Percentiles rank a stretch among this genome's conserved stretches.
These are phyloP conservation scores for Stachybotrys elegans DNA, from an alignment of 2,329 filamentous ascomycete genomes.

Conservation along the genomic window DNA sequence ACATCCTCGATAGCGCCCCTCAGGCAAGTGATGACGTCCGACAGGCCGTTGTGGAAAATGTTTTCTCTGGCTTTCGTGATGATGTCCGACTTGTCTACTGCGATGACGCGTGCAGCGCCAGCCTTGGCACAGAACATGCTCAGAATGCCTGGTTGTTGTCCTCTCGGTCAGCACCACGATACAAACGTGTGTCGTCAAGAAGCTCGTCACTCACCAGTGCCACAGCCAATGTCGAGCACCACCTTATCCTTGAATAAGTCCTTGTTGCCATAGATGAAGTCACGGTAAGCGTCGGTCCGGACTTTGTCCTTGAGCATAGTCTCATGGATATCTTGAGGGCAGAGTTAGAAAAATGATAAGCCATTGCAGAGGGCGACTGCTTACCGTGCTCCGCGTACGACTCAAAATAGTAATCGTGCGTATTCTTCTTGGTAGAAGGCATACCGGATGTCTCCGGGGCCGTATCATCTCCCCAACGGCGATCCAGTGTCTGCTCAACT, in stretches of 20 bases:
- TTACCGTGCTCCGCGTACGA: slow-evolving; percentile 57
- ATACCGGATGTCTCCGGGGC: slow-evolving; percentile 23
- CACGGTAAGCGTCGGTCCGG: slow-evolving; percentile 85
- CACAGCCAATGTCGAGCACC: slow-evolving; percentile 88
- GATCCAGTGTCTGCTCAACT: slow-evolving; percentile 62
- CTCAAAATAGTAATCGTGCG: slow-evolving; percentile 50
- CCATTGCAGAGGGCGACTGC: slow-evolving; percentile 10
- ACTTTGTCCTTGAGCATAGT: slow-evolving; percentile 91
- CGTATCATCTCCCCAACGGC: slow-evolving; percentile 56
- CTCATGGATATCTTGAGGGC: slow-evolving; percentile 72
- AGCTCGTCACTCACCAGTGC: slow-evolving; percentile 45
- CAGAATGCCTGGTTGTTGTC: slow-evolving; percentile 68
- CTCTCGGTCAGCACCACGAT: slow-evolving; percentile 14
- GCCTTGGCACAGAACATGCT: slow-evolving; percentile 94
- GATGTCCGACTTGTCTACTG: slow-evolving; percentile 89
- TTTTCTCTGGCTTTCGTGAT: slow-evolving; percentile 83
- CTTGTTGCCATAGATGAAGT: slow-evolving; percentile 93
- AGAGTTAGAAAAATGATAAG: slow-evolving; percentile 3
- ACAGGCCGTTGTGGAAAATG: slow-evolving; percentile 73
- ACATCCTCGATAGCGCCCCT: slow-evolving; percentile 88
- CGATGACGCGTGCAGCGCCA: slow-evolving; percentile 79
- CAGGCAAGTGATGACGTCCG: slow-evolving; percentile 70
- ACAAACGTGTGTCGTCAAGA: neutral
- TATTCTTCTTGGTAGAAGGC: slow-evolving; percentile 20
- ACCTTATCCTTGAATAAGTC: slow-evolving; percentile 79